Evolutionary conservation across 768 basidiomycete species (phyloP), one percentile per base, ranked within the genome.

Genomic region (Lyophyllum shimeji): DNA sequence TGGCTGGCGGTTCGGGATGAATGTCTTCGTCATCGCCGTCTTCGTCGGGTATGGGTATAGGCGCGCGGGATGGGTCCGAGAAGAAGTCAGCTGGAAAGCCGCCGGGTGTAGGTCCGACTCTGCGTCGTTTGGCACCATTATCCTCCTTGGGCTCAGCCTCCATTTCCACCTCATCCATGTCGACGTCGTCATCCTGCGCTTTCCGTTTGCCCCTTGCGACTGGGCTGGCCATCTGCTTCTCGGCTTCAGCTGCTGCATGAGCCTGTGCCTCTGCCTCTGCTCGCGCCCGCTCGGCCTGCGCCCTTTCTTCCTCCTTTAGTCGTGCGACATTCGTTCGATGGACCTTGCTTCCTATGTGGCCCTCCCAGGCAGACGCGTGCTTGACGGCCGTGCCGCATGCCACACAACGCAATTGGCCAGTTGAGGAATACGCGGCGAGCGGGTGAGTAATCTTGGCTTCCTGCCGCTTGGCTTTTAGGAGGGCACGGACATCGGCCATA

Each of bases 331-430:
- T 86, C 39, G 77, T 85, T 31, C 91, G 83, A 67, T 94, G 91
- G 1, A 71, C 71, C 72, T 93, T 93, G 72, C 87, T 90, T 12
- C 87, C 90, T 18, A 94, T 68, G 70, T 94, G 91, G 20, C 91
- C 90, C 56, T 91, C 85, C 91, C 91, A 94, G n/a, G 88, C 87
- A 23, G 87, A 83, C 2, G 89, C 80, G 63, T 91, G 84, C 63
- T 92, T 93, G 54, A 94, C 77, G 18, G 71, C 55, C 11, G 74
- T 79, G 1, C 77, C 77, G 64, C 91, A 94, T 23, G 84, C 80
- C 3, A 75, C 64, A 62, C 91, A 94, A 55, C 84, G 82, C 25
- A 94, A 76, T 64, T 89, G 86, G 45, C 90, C 89, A 24, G 72
- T 72, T 3, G 81, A 62, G 23, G 72, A 82, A 66, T 94, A 93